Base-by-base conservation (phyloP, 1,284 basidiomycete genomes). In the Marasmius tenuissimus region DNA sequence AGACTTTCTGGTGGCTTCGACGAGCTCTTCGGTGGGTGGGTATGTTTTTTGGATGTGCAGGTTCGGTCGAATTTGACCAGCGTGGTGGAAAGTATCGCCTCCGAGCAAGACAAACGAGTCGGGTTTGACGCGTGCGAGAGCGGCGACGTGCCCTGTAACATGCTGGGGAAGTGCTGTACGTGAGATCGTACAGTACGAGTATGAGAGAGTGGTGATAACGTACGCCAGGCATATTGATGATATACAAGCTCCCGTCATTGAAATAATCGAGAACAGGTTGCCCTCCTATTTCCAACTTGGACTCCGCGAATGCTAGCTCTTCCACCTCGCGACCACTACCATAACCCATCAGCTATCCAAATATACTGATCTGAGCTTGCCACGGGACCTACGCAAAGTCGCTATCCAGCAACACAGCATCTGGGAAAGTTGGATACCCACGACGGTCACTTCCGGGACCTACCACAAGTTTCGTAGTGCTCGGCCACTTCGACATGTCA, bases 401-500 rank as follows among this genome's bases (percentile, higher is more conserved):
- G 27, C 63, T 68, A 4, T 63, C 59, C 6, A 67, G 57, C 18
- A 69, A 37, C 9, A 53, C 27, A 9, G 63, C 63, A 16, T 61
- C 33, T 7, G 67, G 64, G 18, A 63, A 50, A 1, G 53, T 35
- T 6, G 59, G 63, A 34, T 63, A 63, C 8, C 60, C 61, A 22
- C 59, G 61, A 5, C 38, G 47, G 33, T 60, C 48, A 45, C 49
- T 65, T 7, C 63, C 67, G 16, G 54, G 54, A 12, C 68, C 64
- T 18, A 69, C 54, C n/a, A 70, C 49, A 8, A 71, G 63, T 14
- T 65, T 59, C 1, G 66, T 67, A 1, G 66, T 59, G 9, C 60
- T 45, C 4, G 69, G 69, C 38, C 66, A 71, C 39, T 65, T 65
- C 3, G 66, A 63, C 66, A 69, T 66, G 48, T 71, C 69, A 51